Conservation (phyloP, 2,329 filamentous ascomycete genomes). For the Xylaria multiplex region DNA sequence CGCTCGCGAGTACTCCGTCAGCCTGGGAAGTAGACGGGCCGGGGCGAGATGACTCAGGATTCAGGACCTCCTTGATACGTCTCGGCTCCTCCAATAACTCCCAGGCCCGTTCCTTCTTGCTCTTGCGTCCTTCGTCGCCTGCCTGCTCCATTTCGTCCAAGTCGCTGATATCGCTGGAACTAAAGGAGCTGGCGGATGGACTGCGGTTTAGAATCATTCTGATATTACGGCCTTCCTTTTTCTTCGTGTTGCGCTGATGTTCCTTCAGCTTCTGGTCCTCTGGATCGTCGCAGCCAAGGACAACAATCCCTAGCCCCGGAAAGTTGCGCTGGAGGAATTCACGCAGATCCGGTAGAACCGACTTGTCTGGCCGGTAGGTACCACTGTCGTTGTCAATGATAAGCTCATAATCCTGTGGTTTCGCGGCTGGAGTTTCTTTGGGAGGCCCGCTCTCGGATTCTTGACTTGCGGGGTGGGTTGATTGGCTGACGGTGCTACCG, state of each 20-base stretch:
- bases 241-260: constrained; percentile 78
- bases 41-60: constrained; percentile 8
- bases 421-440: constrained; percentile 54
- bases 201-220: constrained; percentile 68
- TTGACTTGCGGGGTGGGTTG: constrained; percentile 62
- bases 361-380: constrained; percentile 88
- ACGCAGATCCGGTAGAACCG: constrained; percentile 76
- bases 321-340: constrained; percentile 77
- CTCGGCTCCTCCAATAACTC: constrained; percentile 63
- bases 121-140: constrained; percentile 55
- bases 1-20: constrained; percentile 7
- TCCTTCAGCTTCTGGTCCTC: constrained; percentile 79
- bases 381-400: constrained; percentile 96
- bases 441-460: constrained; percentile 59
- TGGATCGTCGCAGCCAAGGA: constrained; percentile 82
- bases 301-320: constrained; percentile 77
- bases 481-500: constrained; percentile 54
- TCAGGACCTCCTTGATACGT: constrained; percentile 52
- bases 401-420: constrained; percentile 77
- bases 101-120: constrained; percentile 62
- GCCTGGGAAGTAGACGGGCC: constrained; percentile 23
- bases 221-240: constrained; percentile 64
- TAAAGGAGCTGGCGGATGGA: constrained; percentile 59
- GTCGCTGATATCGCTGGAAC: constrained; percentile 63
- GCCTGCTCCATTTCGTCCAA: constrained; percentile 58